phyloP scores from a whole-genome alignment of 495 filamentous ascomycete species.

The Neurospora pannonica region DNA sequence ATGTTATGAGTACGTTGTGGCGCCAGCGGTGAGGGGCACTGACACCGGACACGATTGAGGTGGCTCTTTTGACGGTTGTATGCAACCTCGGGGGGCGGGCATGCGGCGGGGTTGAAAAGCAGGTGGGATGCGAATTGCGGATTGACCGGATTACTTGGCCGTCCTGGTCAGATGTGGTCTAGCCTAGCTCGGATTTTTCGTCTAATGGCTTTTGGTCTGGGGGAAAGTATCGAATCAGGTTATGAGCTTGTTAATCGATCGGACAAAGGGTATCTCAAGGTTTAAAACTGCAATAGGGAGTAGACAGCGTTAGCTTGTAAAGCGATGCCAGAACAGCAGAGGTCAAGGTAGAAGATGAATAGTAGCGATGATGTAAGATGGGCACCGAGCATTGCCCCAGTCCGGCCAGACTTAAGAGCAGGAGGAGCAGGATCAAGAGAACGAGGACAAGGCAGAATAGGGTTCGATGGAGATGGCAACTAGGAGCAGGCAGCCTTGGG shows the following conservation, averaged over 20 bases:
- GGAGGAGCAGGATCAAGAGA: neutral
- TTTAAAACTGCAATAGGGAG: neutral
- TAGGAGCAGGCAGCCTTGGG: neutral
- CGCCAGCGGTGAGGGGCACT: slow-evolving; percentile 14
- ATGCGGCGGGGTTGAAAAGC: neutral
- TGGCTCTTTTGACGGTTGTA: neutral
- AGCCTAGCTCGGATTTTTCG: neutral
- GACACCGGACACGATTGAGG: slow-evolving; percentile 1
- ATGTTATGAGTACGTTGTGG: slow-evolving; percentile 27
- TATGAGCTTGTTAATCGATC: neutral
- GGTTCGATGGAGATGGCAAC: neutral
- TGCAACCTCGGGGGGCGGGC: neutral
- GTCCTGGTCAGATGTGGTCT: neutral
- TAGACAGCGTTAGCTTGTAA: neutral
- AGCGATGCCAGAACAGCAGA: neutral
- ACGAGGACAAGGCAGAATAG: neutral
- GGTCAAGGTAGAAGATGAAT: neutral
- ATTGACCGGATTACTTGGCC: neutral
- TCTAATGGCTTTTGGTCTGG: neutral
- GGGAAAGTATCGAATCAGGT: neutral
- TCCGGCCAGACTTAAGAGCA: neutral
- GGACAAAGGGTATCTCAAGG: neutral
- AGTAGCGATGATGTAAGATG: neutral
- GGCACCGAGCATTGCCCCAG: neutral
- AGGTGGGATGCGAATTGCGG: neutral